phyloP scores from a whole-genome alignment of 2,329 filamentous ascomycete genomes.

The Fusarium longipes region DNA sequence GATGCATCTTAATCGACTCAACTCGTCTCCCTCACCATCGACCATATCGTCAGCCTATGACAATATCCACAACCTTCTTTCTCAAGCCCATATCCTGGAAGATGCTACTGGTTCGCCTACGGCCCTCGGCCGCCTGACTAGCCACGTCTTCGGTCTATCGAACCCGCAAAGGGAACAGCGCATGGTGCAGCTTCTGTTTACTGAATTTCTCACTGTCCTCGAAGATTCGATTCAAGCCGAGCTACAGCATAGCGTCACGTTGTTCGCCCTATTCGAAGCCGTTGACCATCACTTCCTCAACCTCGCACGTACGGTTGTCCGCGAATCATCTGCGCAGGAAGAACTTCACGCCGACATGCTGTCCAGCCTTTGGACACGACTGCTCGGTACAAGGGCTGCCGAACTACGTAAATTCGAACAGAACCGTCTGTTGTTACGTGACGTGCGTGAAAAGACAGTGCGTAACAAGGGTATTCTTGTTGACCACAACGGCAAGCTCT shows the following conservation, averaged over 20 bases:
- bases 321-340: conserved; percentile 85
- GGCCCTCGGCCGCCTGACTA: conserved; percentile 74
- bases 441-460: conserved; percentile 84
- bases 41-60: conserved; percentile 77
- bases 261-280: conserved; percentile 90
- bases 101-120: conserved; percentile 69
- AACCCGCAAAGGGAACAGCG: conserved; percentile 82
- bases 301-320: conserved; percentile 84
- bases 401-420: conserved; percentile 91
- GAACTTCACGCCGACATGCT: conserved; percentile 84
- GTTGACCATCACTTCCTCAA: conserved; percentile 93
- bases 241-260: conserved; percentile 79
- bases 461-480: conserved; percentile 88
- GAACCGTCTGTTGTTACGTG: conserved; percentile 82
- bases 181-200: conserved; percentile 84
- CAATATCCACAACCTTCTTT: conserved; percentile 84
- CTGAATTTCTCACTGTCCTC: conserved; percentile 85
- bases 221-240: conserved; percentile 91
- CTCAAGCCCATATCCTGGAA: conserved; percentile 70
- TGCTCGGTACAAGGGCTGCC: conserved; percentile 80
- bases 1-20: conserved; percentile 80
- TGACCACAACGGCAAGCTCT: conserved; percentile 85
- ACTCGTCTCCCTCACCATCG: conserved; percentile 67
- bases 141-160: conserved; percentile 81
- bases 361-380: conserved; percentile 84